These are phyloP conservation scores for Pyropia yezoensis DNA, from an alignment of 23 red algal species.

Conservation along the genomic window DNA sequence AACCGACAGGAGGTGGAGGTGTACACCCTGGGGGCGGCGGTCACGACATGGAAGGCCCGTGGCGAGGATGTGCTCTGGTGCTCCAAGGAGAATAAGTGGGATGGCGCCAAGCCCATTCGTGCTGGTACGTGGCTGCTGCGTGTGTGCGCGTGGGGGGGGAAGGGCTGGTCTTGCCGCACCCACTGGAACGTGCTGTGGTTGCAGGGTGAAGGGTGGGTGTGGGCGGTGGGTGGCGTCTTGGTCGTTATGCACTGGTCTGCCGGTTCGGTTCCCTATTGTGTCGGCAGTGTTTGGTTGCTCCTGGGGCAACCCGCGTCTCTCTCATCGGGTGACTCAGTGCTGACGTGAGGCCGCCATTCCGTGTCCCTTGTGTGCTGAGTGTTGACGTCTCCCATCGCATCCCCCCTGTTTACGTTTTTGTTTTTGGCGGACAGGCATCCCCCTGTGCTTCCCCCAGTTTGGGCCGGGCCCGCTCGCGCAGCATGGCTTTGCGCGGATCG, in stretches of 20 bases:
- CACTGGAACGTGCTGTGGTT: too few relatives aligned
- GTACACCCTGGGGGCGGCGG: slow-evolving; percentile 68
- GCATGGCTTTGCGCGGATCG: slow-evolving; percentile 91
- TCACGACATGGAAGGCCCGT: slow-evolving; percentile 57
- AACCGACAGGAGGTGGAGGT: slow-evolving; percentile 11
- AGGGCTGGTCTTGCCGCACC: too few relatives aligned
- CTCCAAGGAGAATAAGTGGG: slow-evolving; percentile 58
- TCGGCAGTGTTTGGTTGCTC: too few relatives aligned
- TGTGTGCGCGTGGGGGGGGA: too few relatives aligned
- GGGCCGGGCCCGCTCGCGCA: slow-evolving; percentile 71
- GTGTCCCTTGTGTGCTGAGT: not conserved
- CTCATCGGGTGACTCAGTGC: too few relatives aligned
- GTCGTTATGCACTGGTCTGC: too few relatives aligned
- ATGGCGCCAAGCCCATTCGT: slow-evolving; percentile 50
- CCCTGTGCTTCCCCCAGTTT: slow-evolving; percentile 99
- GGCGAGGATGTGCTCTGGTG: slow-evolving; percentile 63
- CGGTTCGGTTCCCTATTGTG: too few relatives aligned
- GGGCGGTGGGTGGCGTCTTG: too few relatives aligned
- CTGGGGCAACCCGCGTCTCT: too few relatives aligned
- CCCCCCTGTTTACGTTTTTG: not conserved
- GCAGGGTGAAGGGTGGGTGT: too few relatives aligned
- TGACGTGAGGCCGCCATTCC: too few relatives aligned
- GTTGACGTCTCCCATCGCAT: not conserved
- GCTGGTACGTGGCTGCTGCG: slow-evolving; percentile 4
- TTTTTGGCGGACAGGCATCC: slow-evolving; percentile 26